Percentiles rank a stretch among this genome's conserved stretches.
These are phyloP conservation scores for Heterobasidion irregulare DNA, from an alignment of 1,284 basidiomycete species.

Conservation along the genomic window DNA sequence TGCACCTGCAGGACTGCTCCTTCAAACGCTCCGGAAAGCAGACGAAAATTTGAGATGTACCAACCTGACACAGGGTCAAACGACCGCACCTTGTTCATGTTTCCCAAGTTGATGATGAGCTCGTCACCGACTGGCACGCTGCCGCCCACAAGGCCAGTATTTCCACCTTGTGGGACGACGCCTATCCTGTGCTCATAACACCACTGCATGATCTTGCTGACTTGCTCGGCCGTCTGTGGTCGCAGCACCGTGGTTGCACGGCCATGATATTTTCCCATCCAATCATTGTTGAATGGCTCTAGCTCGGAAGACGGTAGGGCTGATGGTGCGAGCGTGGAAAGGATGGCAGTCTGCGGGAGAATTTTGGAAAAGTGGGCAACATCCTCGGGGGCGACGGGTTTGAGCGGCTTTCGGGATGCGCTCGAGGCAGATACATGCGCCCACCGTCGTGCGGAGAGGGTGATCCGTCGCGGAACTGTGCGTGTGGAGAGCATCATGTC, in stretches of 20 bases:
- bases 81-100: conserved; percentile 80
- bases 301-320: conserved; percentile 58
- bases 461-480: neutral
- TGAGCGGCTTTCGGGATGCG: conserved; percentile 17
- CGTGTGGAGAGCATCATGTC: neutral
- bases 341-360: conserved; percentile 49
- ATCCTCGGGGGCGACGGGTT: conserved; percentile 46
- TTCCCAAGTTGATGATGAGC: conserved; percentile 77
- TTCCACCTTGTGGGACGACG: conserved; percentile 96
- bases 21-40: conserved; percentile 8
- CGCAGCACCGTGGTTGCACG: conserved; percentile 80
- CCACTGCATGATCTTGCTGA: conserved; percentile 81
- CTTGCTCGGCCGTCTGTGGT: conserved; percentile 84
- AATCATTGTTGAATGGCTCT: conserved; percentile 82
- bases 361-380: conserved; percentile 55
- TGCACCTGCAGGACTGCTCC: conserved; percentile 37
- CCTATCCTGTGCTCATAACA: conserved; percentile 76
- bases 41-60: conserved; percentile 13
- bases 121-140: conserved; percentile 90
- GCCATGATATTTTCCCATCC: conserved; percentile 97
- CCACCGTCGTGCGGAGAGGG: neutral
- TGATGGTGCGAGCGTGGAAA: conserved; percentile 53
- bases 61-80: conserved; percentile 90
- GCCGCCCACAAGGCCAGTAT: conserved; percentile 97
- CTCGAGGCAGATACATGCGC: neutral